Conservation (phyloP, 2,329 filamentous ascomycete genomes). For the Cladophialophora chaetospira region DNA sequence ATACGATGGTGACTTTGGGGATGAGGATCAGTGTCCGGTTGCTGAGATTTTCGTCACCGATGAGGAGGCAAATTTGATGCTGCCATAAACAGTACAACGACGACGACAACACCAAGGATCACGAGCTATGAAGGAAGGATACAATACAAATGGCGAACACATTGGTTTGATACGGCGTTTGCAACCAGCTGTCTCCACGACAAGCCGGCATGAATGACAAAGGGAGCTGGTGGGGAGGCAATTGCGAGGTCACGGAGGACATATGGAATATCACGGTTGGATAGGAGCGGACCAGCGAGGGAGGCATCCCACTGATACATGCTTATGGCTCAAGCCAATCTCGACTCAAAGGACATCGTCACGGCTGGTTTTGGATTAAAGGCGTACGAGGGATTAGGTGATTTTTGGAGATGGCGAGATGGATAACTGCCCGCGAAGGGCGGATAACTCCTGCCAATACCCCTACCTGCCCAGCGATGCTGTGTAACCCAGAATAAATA, state of each 20-base stretch:
- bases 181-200: neutral
- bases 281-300: neutral
- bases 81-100: slow-evolving; percentile 12
- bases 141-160: slow-evolving; percentile 3
- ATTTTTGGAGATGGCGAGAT: neutral
- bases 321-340: neutral
- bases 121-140: neutral
- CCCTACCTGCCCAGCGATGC: no score
- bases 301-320: neutral
- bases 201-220: neutral
- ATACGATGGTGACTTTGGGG: slow-evolving; percentile 33
- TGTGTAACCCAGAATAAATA: neutral
- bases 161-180: neutral
- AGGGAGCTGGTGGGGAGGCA: neutral
- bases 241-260: neutral
- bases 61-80: slow-evolving; percentile 34
- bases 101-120: neutral
- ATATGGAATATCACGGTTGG: neutral
- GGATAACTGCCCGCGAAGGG: no score
- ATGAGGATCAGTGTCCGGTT: slow-evolving; percentile 33
- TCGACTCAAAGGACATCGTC: neutral
- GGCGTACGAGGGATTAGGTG: neutral
- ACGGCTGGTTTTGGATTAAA: neutral
- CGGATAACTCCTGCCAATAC: neutral
- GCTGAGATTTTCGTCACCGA: slow-evolving; percentile 36